Evolutionary conservation across 345 rosid species (phyloP).

Genomic region (Camelina sativa): DNA sequence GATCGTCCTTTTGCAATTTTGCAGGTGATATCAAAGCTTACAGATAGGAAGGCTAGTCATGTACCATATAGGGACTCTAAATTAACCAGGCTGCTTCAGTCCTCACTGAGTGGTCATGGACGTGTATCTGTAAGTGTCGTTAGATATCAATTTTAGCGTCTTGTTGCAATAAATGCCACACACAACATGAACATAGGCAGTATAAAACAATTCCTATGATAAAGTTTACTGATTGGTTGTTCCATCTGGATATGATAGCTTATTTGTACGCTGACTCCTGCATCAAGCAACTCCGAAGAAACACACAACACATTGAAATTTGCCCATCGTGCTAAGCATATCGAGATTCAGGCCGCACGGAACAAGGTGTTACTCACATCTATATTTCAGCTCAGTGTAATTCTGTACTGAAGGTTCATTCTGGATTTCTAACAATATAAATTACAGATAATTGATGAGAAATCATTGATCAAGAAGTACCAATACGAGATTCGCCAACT

Average conservation of each 20-base stretch:
- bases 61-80: constrained; percentile 97
- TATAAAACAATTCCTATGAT: constrained; percentile 6
- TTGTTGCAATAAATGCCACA: constrained; percentile 33
- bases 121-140: constrained; percentile 86
- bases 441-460: constrained; percentile 91
- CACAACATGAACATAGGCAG: constrained; percentile 2
- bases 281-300: constrained; percentile 91
- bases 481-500: constrained; percentile 88
- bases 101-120: constrained; percentile 96
- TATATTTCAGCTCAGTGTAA: constrained; percentile 7
- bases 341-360: constrained; percentile 90
- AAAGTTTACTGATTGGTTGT: constrained; percentile 26
- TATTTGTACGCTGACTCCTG: constrained; percentile 95
- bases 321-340: constrained; percentile 98
- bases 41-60: constrained; percentile 83
- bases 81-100: constrained; percentile 95
- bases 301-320: constrained; percentile 96
- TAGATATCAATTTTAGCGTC: constrained; percentile 18
- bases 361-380: constrained; percentile 67
- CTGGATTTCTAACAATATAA: constrained; percentile 35
- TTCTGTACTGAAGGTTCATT: constrained; percentile 7
- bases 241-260: constrained; percentile 64
- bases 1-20: constrained; percentile 18
- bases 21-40: constrained; percentile 95
- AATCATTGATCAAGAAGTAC: constrained; percentile 93